A percentile compares a stretch with the other conserved stretches of the same genome.
Conservation (phyloP, 179 eudicot species). For the Spinacia oleracea region DNA sequence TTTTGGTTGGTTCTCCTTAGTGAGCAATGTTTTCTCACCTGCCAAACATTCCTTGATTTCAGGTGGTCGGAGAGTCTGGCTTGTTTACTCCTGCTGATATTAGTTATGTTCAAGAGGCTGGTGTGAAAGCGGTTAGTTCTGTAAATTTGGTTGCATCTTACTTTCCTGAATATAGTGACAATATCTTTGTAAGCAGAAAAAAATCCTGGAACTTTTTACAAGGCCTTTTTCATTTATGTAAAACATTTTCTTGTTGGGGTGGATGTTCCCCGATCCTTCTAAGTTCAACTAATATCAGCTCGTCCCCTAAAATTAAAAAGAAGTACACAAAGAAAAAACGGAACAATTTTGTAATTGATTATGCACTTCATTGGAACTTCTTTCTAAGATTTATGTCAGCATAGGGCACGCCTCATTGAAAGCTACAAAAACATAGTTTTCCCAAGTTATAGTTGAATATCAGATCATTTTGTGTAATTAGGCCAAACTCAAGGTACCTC, state of each 20-base stretch:
- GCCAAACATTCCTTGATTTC: slow-evolving; percentile 24
- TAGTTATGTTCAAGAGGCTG: slow-evolving; percentile 82
- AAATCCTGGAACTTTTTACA: neutral
- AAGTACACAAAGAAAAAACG: too few relatives aligned
- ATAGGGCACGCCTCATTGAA: neutral
- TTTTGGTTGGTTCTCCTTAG: neutral
- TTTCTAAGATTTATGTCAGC: neutral
- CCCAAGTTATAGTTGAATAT: neutral
- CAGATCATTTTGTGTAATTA: neutral
- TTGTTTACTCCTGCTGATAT: slow-evolving; percentile 87
- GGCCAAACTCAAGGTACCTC: neutral
- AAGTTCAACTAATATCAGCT: too few relatives aligned
- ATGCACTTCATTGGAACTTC: neutral
- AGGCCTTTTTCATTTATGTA: neutral
- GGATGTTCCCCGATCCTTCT: neutral
- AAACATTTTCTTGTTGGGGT: neutral
- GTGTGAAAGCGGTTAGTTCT: slow-evolving; percentile 78
- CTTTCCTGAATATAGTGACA: neutral
- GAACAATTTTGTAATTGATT: neutral
- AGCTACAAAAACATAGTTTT: neutral
- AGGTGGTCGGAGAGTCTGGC: slow-evolving; percentile 99
- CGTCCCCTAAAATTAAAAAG: neutral
- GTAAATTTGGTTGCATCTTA: neutral
- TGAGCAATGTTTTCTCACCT: neutral
- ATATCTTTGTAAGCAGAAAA: neutral